Evolutionary conservation across 371 early-diverging fungal genomes (phyloP), one percentile per base, ranked within the genome.

Genomic region (Umbelopsis sp.): DNA sequence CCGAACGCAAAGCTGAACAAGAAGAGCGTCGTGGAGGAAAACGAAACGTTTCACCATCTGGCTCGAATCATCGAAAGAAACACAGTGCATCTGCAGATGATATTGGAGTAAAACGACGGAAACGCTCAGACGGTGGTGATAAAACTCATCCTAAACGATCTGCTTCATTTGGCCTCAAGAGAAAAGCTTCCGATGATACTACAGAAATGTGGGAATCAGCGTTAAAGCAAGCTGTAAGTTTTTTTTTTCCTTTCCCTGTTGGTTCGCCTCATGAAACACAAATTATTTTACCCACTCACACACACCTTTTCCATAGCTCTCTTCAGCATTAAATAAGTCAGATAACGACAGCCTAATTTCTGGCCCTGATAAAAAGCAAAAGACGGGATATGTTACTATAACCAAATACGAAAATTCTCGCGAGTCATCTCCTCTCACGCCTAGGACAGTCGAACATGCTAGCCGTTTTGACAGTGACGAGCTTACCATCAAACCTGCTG

Each of bases 361-460:
- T 14, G 35, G 35, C 35, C 57, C 57, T 57, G 57, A 57, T n/a
- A 57, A 57, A 18, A 57, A 57, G 57, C 57, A 57, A 57, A 57
- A 57, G 29, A 57, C 57, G 37, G 57, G 57, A 35, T 35, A 57
- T 57, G 57, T 57, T 8, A 57, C 57, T 57, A 57, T 57, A 57
- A 57, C 57, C 57, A 57, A 57, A 57, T 57, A 57, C 35, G 57
- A 57, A 57, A 57, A 57, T 57, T 57, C 57, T 57, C 57, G 57
- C 14, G 57, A 57, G 14, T 57, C 57, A 9, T 57, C 57, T 35
- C 57, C 57, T 12, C 57, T 57, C 29, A 57, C 57, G 18, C 57
- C 57, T 8, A 57, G 57, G 35, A 57, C 57, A 16, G 57, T 57
- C 18, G 57, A 57, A 18, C 57, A 57, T 35, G 29, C 35, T 18